These are phyloP conservation scores for Schoenoplectus tabernaemontani DNA, from an alignment of 202 grass and related monocot genomes.

Conservation along the genomic window DNA sequence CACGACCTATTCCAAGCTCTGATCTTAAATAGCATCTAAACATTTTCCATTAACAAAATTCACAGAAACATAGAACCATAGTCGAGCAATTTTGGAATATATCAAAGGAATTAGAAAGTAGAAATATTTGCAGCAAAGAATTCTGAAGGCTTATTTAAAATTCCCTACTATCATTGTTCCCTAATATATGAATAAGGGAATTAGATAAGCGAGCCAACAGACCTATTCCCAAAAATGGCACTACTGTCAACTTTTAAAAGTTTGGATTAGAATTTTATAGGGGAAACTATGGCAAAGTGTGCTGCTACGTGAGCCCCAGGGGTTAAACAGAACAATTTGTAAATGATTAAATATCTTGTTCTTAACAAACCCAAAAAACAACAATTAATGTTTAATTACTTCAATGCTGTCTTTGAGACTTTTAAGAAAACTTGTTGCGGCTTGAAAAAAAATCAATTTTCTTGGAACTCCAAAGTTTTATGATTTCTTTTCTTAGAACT, in stretches of 20 bases:
- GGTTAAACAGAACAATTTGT: not conserved
- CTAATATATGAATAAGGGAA: too few species aligned
- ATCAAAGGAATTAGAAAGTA: not conserved
- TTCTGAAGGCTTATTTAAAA: not conserved
- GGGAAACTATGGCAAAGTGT: not conserved
- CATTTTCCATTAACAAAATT: not conserved
- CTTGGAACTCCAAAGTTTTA: not conserved
- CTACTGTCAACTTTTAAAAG: not conserved
- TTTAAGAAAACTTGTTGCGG: conserved; percentile 3
- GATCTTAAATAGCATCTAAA: not conserved
- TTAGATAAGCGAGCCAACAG: not conserved
- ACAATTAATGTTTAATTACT: not conserved
- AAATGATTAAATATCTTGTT: not conserved
- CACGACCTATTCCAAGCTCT: not conserved
- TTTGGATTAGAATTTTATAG: not conserved
- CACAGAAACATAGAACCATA: not conserved
- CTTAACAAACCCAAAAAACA: not conserved
- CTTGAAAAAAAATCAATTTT: not conserved
- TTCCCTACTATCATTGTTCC: not conserved
- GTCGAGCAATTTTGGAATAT: not conserved
- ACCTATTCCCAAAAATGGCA: not conserved
- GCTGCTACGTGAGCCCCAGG: not conserved
- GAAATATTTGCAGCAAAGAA: not conserved
- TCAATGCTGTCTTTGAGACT: not conserved
- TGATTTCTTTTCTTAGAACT: not conserved